Evolutionary conservation across 2,329 filamentous ascomycete genomes (phyloP).

Genomic region (Cercospora janseana): DNA sequence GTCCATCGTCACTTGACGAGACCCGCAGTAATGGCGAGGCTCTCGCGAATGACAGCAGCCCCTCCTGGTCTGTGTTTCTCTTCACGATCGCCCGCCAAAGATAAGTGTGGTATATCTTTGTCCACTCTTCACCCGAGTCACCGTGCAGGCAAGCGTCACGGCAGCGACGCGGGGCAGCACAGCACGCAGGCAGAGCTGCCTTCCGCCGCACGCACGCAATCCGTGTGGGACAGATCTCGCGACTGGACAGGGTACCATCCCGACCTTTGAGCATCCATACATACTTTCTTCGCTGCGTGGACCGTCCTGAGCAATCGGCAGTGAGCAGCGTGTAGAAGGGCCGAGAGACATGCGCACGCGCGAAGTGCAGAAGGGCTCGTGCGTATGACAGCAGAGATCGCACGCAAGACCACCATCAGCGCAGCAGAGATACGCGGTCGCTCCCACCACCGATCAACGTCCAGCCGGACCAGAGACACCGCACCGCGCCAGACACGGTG

Average conservation of each 20-base stretch:
- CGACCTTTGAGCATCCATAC: not conserved
- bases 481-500: not conserved
- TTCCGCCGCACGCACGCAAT: not conserved
- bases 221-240: slow-evolving; percentile 2
- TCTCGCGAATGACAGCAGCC: slow-evolving; percentile 7
- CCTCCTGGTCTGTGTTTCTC: slow-evolving; percentile 10
- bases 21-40: slow-evolving; percentile 9
- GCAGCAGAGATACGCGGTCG: not conserved
- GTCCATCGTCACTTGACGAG: not conserved
- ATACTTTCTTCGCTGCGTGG: not conserved
- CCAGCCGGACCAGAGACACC: not conserved
- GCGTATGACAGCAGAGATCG: not conserved
- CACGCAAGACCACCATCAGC: not conserved
- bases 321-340: not conserved
- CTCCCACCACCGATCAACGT: not conserved
- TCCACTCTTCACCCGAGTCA: not conserved
- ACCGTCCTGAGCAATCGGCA: not conserved
- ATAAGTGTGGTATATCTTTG: not conserved
- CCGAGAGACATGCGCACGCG: slow-evolving; percentile 7
- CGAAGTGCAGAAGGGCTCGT: slow-evolving; percentile 1
- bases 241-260: not conserved
- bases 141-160: not conserved
- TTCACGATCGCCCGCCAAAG: not conserved
- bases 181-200: slow-evolving; percentile 1
- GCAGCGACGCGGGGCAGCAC: slow-evolving; percentile 3